phyloP scores from a whole-genome alignment of 73 alveolate genomes.

The Blepharisma japonicum region DNA sequence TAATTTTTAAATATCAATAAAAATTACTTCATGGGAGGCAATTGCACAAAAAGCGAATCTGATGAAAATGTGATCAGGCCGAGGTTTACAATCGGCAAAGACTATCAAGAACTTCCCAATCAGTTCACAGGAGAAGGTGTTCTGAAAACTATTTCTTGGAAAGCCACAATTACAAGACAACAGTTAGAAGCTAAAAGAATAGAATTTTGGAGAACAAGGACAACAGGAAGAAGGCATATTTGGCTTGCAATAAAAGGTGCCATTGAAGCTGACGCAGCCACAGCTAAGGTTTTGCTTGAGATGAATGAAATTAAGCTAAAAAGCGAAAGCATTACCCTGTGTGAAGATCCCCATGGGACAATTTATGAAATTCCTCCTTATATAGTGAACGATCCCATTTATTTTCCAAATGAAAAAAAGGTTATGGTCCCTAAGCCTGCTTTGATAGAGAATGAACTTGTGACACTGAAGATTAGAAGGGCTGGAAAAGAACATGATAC shows the following conservation, averaged over 20 bases:
- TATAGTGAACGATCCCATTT: conserved; percentile 9
- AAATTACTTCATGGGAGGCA: not conserved
- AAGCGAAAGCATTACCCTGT: not conserved
- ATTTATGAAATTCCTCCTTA: conserved; percentile 21
- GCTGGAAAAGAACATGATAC: too few relatives aligned
- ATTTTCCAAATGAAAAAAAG: conserved; percentile 13
- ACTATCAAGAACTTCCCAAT: not conserved
- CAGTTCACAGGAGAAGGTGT: conserved; percentile 26
- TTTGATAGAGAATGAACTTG: not conserved
- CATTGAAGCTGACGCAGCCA: conserved; percentile 9
- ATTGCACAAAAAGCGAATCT: not conserved
- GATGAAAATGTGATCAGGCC: conserved; percentile 3
- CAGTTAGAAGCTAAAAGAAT: conserved; percentile 12
- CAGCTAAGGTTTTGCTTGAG: conserved; percentile 1
- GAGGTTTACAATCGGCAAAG: conserved; percentile 22
- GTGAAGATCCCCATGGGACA: conserved; percentile 11
- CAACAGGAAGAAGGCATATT: conserved; percentile 23
- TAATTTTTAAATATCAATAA: too few relatives aligned
- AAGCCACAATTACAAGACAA: conserved; percentile 22
- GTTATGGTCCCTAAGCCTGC: not conserved
- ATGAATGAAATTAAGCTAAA: not conserved
- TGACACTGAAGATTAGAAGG: too few relatives aligned
- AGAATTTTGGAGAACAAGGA: conserved; percentile 16
- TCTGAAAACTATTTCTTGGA: conserved; percentile 13
- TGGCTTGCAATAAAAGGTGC: conserved; percentile 8